Percentiles rank a stretch among this genome's conserved stretches.
Conservation (phyloP, 441 rosid genomes). For the Bruguiera hainesii region DNA sequence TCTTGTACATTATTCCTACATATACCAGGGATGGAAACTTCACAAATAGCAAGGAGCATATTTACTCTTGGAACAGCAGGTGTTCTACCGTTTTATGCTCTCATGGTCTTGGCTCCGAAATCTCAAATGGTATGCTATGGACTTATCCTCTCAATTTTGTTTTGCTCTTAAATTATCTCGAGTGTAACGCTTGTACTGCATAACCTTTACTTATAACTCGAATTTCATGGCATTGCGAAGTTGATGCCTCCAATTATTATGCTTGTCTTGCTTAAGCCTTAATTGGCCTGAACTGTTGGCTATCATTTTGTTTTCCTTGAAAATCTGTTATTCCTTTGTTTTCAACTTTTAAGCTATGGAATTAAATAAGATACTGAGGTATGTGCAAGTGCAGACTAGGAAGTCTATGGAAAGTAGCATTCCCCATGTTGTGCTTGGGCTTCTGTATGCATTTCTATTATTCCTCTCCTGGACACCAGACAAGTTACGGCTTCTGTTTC, state of each 20-base stretch:
- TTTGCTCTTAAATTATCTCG: background rate
- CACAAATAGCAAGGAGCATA: constrained; percentile 64
- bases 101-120: constrained; percentile 89
- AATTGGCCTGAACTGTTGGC: background rate
- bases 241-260: background rate
- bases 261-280: background rate
- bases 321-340: background rate
- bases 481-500: constrained; percentile 58
- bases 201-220: background rate
- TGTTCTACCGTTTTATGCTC: constrained; percentile 86
- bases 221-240: background rate
- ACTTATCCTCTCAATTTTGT: background rate
- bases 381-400: constrained; percentile 51
- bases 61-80: constrained; percentile 73
- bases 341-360: constrained; percentile 1
- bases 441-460: constrained; percentile 59
- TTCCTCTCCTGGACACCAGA: constrained; percentile 89
- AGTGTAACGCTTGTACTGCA: background rate
- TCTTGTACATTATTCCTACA: background rate
- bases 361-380: constrained; percentile 1
- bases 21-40: constrained; percentile 51
- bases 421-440: constrained; percentile 58
- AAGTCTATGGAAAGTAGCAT: constrained; percentile 65
- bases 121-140: constrained; percentile 55
- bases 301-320: constrained; percentile 3